These are phyloP conservation scores for Gastrodia elata DNA, from an alignment of 106 monocot species.

Conservation along the genomic window DNA sequence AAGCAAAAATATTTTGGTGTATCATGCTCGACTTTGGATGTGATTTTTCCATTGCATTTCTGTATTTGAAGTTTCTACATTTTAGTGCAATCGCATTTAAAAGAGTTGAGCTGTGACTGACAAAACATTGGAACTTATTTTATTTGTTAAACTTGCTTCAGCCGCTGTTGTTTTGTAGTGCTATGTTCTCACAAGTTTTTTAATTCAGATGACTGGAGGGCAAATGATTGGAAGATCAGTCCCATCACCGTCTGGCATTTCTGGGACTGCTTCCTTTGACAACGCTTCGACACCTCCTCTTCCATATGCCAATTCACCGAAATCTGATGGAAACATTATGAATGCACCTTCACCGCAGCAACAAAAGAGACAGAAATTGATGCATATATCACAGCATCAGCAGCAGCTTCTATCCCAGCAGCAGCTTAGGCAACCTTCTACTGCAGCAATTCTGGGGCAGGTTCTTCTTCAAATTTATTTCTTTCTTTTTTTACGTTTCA, in stretches of 20 bases:
- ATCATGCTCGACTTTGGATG: not conserved
- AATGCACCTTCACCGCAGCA: constrained; percentile 91
- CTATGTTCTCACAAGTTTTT: not conserved
- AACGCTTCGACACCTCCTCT: constrained; percentile 89
- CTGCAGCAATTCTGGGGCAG: constrained; percentile 53
- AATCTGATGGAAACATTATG: constrained; percentile 78
- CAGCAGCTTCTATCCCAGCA: constrained; percentile 63
- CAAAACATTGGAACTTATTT: not conserved
- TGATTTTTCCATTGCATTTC: not conserved
- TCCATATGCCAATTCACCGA: constrained; percentile 77
- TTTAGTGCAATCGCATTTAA: not conserved
- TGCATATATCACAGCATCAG: constrained; percentile 57
- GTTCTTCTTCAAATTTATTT: constrained; percentile 7
- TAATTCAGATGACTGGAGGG: constrained; percentile 46
- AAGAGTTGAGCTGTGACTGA: not conserved
- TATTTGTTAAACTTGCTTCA: not conserved
- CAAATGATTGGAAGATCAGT: constrained; percentile 70
- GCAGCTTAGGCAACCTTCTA: constrained; percentile 51
- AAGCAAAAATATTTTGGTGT: not conserved
- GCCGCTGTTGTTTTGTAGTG: not conserved
- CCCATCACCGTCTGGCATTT: constrained; percentile 57
- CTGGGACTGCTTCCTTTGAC: constrained; percentile 55
- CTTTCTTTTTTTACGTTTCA: constrained; percentile 2
- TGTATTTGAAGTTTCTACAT: not conserved
- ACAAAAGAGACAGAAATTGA: constrained; percentile 47